Evolutionary conservation across 352 stramenopile species (phyloP), one percentile per base, ranked within the genome.

Genomic region (Phytophthora brassicae): DNA sequence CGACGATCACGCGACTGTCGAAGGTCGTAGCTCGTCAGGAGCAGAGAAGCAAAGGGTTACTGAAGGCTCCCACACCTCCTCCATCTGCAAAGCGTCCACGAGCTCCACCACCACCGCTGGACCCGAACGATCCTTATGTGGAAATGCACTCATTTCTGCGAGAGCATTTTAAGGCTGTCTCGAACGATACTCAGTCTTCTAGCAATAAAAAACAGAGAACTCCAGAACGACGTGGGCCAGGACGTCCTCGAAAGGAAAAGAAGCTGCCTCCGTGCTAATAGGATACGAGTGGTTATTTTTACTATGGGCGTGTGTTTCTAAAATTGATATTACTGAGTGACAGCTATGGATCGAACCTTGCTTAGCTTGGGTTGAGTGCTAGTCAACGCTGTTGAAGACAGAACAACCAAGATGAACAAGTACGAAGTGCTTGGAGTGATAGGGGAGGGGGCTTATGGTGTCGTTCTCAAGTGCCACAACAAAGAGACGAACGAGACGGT

Each of bases 401-500:
- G 36, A 35, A 16, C 39, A 35, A 20, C 23, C 46, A 26, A 22
- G 28, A 97, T 97, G 92, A 97, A 97, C 76, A 97, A 97, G 70
- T 98, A 97, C 70, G 91, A 98, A 78, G 90, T 97, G 53, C 82
- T 97, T 4, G 88, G 89, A 4, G 87, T 97, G 35, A 90, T 98
- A n/a, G 92, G 91, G 42, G 92, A 98, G 68, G 93, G 93, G 16
- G 90, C 93, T 3, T 98, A 98, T 70, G 93, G 93, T n/a, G 88
- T 97, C 16, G 90, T 98, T 38, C 84, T 98, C 39, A 92, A 95
- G 65, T 97, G 89, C 57, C 84, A 86, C 33, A 96, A 97, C 75
- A 96, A 98, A 54, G 96, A 99, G 63, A 98, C 94, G 12, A 93
- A 91, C 50, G 93, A 99, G 73, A 82, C 98, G 19, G 98, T 99